phyloP scores from a whole-genome alignment of 73 alveolate genomes.

The Uronychia setigera region DNA sequence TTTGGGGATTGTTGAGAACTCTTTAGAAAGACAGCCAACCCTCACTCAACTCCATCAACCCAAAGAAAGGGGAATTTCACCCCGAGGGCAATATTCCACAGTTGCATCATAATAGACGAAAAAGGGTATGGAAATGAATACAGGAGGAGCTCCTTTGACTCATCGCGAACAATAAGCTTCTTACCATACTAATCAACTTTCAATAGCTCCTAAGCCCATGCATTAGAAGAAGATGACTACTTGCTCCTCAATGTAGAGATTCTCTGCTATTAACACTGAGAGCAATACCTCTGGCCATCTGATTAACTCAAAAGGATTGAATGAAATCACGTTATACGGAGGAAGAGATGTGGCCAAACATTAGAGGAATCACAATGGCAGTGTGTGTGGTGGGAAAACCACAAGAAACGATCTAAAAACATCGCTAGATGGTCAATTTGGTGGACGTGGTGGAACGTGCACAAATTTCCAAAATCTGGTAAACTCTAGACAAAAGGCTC shows the following conservation, averaged over 20 bases:
- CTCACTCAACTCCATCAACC: neutral
- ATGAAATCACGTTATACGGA: neutral
- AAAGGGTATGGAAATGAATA: no score
- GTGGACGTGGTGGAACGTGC: no score
- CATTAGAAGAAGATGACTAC: neutral
- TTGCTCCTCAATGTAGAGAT: neutral
- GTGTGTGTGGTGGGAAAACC: no score
- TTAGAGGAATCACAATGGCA: neutral
- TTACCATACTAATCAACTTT: no score
- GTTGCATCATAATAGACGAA: neutral
- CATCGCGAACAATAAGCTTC: no score
- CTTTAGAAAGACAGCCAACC: neutral
- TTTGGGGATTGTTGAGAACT: no score
- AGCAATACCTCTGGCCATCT: neutral
- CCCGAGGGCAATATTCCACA: neutral
- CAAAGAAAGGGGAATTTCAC: neutral
- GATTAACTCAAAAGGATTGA: neutral
- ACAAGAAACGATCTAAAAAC: no score
- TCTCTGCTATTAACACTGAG: neutral
- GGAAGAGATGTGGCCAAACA: neutral
- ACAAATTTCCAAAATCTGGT: no score
- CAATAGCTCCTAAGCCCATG: no score
- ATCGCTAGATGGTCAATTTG: no score
- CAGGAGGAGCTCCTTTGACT: no score
- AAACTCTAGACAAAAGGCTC: no score